These are phyloP conservation scores for Sclerotinia subarctica DNA, from an alignment of 2,329 filamentous ascomycete genomes.

Conservation along the genomic window DNA sequence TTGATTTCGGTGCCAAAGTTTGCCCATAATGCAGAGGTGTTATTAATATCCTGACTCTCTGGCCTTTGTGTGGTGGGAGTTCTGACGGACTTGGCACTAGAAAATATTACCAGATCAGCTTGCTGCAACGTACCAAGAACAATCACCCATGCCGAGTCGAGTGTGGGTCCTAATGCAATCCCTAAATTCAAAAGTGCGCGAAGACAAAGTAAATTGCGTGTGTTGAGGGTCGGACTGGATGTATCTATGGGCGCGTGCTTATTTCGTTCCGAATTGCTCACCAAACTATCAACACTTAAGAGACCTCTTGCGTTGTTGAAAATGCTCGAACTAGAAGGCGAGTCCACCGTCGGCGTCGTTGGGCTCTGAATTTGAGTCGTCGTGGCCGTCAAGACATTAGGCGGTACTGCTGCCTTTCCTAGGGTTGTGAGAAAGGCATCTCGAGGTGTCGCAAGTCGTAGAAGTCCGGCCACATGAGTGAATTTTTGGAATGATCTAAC, in stretches of 20 bases:
- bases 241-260: slow-evolving; percentile 58
- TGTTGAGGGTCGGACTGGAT: slow-evolving; percentile 61
- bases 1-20: slow-evolving; percentile 79
- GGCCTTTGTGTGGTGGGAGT: slow-evolving; percentile 50
- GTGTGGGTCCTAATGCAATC: slow-evolving; percentile 86
- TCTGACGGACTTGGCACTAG: slow-evolving; percentile 49
- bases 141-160: slow-evolving; percentile 84
- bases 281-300: slow-evolving; percentile 69
- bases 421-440: slow-evolving; percentile 94
- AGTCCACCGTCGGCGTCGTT: slow-evolving; percentile 49
- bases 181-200: slow-evolving; percentile 91
- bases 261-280: slow-evolving; percentile 59
- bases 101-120: slow-evolving; percentile 79
- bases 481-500: slow-evolving; percentile 94
- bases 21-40: slow-evolving; percentile 45
- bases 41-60: slow-evolving; percentile 42
- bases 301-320: slow-evolving; percentile 70
- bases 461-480: slow-evolving; percentile 85
- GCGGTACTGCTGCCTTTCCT: slow-evolving; percentile 87
- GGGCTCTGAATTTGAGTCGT: slow-evolving; percentile 49
- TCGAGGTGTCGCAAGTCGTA: slow-evolving; percentile 79
- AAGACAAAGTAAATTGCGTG: slow-evolving; percentile 84
- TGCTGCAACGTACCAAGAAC: slow-evolving; percentile 89
- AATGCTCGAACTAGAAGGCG: slow-evolving; percentile 44
- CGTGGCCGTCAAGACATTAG: slow-evolving; percentile 66